Percentiles rank a stretch among this genome's conserved stretches.
Conservation (phyloP, 225 moss, liverwort and hornwort genomes). For the Takakia lepidozioides region DNA sequence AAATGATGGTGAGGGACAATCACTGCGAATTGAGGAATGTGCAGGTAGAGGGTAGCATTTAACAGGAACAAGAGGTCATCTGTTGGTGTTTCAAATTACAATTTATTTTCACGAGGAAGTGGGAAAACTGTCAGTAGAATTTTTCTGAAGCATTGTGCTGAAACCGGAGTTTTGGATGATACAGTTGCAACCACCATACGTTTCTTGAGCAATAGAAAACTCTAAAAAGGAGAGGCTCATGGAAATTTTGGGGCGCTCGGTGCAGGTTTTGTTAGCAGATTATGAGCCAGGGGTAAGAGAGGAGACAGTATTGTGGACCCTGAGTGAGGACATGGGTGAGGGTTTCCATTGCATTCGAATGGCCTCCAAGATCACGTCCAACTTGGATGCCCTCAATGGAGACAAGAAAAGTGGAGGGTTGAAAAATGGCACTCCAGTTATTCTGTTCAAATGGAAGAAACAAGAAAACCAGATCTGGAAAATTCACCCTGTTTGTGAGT, state of each 20-base stretch:
- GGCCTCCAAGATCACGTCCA: conserved; percentile 20
- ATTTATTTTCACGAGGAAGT: background rate
- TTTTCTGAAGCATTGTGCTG: too few relatives aligned
- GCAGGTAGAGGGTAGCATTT: too few relatives aligned
- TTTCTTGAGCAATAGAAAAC: background rate
- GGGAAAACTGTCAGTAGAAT: too few relatives aligned
- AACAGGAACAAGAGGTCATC: too few relatives aligned
- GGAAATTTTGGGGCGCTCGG: background rate
- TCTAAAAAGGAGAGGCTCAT: background rate
- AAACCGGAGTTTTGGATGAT: too few relatives aligned
- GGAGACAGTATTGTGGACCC: conserved; percentile 29
- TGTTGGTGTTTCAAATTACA: background rate
- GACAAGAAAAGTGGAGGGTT: conserved; percentile 23
- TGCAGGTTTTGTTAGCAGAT: conserved; percentile 16
- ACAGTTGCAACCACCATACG: too few relatives aligned
- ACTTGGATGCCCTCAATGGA: conserved; percentile 33
- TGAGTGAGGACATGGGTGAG: conserved; percentile 13
- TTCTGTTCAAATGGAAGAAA: conserved; percentile 37
- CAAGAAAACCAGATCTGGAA: conserved; percentile 40
- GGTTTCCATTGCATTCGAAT: conserved; percentile 32
- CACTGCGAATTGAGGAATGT: too few relatives aligned
- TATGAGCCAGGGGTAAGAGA: conserved; percentile 22
- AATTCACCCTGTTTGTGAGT: background rate
- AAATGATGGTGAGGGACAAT: too few relatives aligned
- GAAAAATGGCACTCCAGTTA: conserved; percentile 20